Evolutionary conservation across 2,329 filamentous ascomycete species (phyloP), one percentile per base, ranked within the genome.

Genomic region (Chrysoporthe deuterocubensis): DNA sequence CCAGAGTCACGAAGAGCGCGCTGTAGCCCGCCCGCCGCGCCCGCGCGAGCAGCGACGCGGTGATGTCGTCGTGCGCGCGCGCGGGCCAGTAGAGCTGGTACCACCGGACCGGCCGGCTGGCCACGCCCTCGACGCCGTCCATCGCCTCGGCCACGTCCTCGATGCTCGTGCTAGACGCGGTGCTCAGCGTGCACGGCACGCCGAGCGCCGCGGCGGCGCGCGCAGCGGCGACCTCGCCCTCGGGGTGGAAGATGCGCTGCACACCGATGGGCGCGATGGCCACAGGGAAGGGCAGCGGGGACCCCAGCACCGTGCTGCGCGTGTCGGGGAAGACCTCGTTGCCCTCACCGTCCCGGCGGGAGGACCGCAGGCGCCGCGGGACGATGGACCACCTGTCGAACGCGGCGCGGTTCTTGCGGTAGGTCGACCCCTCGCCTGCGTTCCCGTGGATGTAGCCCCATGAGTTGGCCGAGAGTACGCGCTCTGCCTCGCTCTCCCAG

Each of bases 201-300:
- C 85, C 84, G 16, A 81, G 77, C 2, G 73, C 77, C 63, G 80
- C 79, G 67, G 85, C 86, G 0, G 83, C 88, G 37, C 81, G 78
- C 0, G 83, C 87, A 16, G 90, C 80, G 16, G 82, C 87, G 44
- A 82, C 79, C 76, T 92, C 89, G n/a, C 89, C 90, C 37, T 89
- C 84, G 0, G 85, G 83, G 72, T 92, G 88, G 59, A 89, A 87
- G 65, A 90, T 76, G 62, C 82, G 84, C 3, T 86, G 88, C 84
- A 91, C 88, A 2, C 87, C 87, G 1, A 89, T 87, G 0, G 89
- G 89, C 44, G 86, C 85, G 69, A 87, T 84, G 74, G 91, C 91
- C 40, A 92, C 80, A 0, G 89, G 89, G 3, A 87, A 78, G 42
- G 79, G 80, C 67, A 85, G 81, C 4, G 78, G 74, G 42, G 81